Conservation (phyloP, 257 asterid species). For the Lantana camara region DNA sequence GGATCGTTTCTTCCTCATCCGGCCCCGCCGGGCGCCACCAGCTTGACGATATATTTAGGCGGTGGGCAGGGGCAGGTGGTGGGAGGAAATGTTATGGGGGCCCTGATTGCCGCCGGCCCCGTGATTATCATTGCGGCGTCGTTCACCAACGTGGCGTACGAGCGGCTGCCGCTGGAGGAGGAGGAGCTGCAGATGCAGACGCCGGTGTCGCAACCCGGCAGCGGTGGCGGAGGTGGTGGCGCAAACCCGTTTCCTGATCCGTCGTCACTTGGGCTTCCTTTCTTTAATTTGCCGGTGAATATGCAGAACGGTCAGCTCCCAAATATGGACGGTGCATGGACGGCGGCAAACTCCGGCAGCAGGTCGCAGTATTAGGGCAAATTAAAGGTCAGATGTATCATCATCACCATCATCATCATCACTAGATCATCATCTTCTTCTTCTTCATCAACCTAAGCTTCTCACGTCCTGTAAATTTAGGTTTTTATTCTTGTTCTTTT, state of each 20-base stretch:
- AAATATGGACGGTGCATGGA: slow-evolving; percentile 67
- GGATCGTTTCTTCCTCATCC: slow-evolving; percentile 92
- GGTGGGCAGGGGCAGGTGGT: slow-evolving; percentile 94
- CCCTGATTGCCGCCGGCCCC: slow-evolving; percentile 74
- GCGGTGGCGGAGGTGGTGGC: slow-evolving; percentile 28
- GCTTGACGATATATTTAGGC: slow-evolving; percentile 68
- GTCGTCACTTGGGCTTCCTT: slow-evolving; percentile 68
- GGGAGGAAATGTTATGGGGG: slow-evolving; percentile 89
- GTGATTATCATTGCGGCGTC: slow-evolving; percentile 78
- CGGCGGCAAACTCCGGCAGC: slow-evolving; percentile 51
- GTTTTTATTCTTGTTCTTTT: slow-evolving; percentile 21
- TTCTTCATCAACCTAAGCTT: slow-evolving; percentile 21
- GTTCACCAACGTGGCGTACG: slow-evolving; percentile 83
- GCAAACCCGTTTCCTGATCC: slow-evolving; percentile 58
- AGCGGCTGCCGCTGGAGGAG: slow-evolving; percentile 75
- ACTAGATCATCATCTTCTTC: slow-evolving; percentile 16
- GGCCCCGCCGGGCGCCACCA: slow-evolving; percentile 93
- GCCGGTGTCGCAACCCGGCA: slow-evolving; percentile 42
- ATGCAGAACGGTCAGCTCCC: slow-evolving; percentile 60
- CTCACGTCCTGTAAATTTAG: slow-evolving; percentile 43
- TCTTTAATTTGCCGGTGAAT: slow-evolving; percentile 69
- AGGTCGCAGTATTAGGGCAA: slow-evolving; percentile 47
- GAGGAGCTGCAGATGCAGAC: slow-evolving; percentile 67
- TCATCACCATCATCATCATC: slow-evolving; percentile 1
- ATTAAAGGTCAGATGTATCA: slow-evolving; percentile 33